These are phyloP conservation scores for Volvox carteri DNA, from an alignment of 163 green algal species.

Conservation along the genomic window DNA sequence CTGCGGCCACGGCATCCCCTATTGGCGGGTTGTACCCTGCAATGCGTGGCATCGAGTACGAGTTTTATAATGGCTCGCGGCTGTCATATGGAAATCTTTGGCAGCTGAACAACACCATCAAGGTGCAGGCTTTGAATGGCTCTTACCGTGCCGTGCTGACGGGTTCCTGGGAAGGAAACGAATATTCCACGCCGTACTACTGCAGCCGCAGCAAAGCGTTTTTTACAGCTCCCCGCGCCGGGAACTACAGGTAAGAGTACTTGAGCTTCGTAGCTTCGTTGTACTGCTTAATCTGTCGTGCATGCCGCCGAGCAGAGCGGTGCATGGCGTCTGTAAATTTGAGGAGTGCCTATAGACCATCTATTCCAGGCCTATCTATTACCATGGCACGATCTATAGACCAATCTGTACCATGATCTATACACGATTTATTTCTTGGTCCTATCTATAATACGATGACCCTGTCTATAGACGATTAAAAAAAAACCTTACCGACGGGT, in stretches of 20 bases:
- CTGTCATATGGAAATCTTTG: background rate
- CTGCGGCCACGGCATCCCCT: background rate
- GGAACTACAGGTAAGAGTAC: constrained; percentile 48
- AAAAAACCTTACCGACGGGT: too few relatives aligned
- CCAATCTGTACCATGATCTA: too few relatives aligned
- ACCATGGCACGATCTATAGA: too few relatives aligned
- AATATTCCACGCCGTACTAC: background rate
- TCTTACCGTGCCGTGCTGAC: background rate
- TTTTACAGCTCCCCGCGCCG: constrained; percentile 52
- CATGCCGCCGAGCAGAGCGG: too few relatives aligned
- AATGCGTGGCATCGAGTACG: constrained; percentile 53
- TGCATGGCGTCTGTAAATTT: too few relatives aligned
- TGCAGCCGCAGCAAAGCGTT: constrained; percentile 47
- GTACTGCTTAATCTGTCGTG: too few relatives aligned
- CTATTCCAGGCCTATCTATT: too few relatives aligned
- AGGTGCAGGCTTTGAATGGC: background rate
- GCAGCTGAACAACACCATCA: constrained; percentile 40
- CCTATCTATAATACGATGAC: too few relatives aligned
- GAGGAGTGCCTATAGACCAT: too few relatives aligned
- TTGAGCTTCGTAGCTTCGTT: too few relatives aligned
- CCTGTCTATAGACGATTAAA: too few relatives aligned
- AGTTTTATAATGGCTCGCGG: constrained; percentile 30
- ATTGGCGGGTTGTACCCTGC: constrained; percentile 35
- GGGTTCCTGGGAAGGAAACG: background rate
- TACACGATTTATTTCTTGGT: too few relatives aligned